Percentiles rank a stretch among this genome's conserved stretches.
These are phyloP conservation scores for Pleurotus giganteus DNA, from an alignment of 768 basidiomycete genomes.

Conservation along the genomic window DNA sequence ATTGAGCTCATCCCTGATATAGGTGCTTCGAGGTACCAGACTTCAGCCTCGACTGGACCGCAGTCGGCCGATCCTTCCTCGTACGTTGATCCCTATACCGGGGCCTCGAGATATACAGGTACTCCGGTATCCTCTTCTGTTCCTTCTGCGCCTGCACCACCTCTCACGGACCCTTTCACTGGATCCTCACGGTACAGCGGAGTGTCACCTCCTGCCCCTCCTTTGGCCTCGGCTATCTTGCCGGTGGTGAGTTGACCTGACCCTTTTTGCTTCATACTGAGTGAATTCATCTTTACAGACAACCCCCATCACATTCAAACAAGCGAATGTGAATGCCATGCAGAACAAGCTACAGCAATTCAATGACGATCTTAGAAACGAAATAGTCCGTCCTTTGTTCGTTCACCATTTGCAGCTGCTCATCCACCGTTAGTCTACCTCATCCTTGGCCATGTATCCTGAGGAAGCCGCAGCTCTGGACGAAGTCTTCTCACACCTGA, in stretches of 20 bases:
- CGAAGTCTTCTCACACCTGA: constrained; percentile 61
- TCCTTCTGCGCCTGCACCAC: constrained; percentile 27
- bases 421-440: constrained; percentile 52
- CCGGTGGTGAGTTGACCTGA: constrained; percentile 42
- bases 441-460: constrained; percentile 66
- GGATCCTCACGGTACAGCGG: constrained; percentile 65
- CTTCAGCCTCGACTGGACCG: not conserved
- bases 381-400: constrained; percentile 51
- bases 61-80: not conserved
- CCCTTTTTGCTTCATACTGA: not conserved
- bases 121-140: constrained; percentile 26
- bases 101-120: constrained; percentile 64
- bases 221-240: constrained; percentile 39
- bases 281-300: constrained; percentile 35
- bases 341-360: constrained; percentile 76
- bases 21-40: constrained; percentile 8
- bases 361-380: constrained; percentile 61
- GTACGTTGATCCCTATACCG: constrained; percentile 27
- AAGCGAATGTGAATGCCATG: constrained; percentile 78
- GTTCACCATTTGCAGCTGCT: not conserved
- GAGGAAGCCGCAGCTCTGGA: constrained; percentile 58
- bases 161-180: constrained; percentile 64
- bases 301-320: constrained; percentile 75
- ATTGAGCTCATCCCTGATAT: constrained; percentile 20
- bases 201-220: constrained; percentile 29